These are phyloP conservation scores for Phlebiopsis gigantea DNA, from an alignment of 768 basidiomycete genomes.

Conservation along the genomic window DNA sequence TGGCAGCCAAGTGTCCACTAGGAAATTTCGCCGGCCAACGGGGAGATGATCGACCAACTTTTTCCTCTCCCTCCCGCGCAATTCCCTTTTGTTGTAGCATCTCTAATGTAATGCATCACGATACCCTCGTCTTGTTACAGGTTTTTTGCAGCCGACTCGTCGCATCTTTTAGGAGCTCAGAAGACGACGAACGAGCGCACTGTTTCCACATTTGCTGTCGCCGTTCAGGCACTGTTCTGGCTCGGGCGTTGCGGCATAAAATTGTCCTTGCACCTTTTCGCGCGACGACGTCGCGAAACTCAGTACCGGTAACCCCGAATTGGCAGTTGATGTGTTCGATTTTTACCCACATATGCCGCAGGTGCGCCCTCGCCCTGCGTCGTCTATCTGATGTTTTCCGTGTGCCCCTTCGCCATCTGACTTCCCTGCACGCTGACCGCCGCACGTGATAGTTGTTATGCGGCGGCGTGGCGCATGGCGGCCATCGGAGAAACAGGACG, in stretches of 20 bases:
- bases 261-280: neutral
- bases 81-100: neutral
- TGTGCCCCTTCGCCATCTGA: neutral
- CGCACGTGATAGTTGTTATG: neutral
- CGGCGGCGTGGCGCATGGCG: neutral
- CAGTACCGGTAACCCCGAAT: neutral
- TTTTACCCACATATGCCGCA: too few species aligned
- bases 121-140: neutral
- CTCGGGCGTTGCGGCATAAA: too few species aligned
- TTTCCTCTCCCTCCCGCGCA: neutral
- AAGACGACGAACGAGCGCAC: neutral
- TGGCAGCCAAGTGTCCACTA: neutral
- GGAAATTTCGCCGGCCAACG: neutral
- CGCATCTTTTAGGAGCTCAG: neutral
- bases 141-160: neutral
- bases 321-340: neutral
- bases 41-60: too few species aligned
- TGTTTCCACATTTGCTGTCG: neutral
- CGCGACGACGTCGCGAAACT: neutral
- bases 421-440: neutral
- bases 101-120: neutral
- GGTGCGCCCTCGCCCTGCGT: neutral
- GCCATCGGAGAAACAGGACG: neutral
- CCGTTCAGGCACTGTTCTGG: neutral
- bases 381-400: neutral